phyloP scores from a whole-genome alignment of 2,329 filamentous ascomycete species.

The Hypoxylon sp. region DNA sequence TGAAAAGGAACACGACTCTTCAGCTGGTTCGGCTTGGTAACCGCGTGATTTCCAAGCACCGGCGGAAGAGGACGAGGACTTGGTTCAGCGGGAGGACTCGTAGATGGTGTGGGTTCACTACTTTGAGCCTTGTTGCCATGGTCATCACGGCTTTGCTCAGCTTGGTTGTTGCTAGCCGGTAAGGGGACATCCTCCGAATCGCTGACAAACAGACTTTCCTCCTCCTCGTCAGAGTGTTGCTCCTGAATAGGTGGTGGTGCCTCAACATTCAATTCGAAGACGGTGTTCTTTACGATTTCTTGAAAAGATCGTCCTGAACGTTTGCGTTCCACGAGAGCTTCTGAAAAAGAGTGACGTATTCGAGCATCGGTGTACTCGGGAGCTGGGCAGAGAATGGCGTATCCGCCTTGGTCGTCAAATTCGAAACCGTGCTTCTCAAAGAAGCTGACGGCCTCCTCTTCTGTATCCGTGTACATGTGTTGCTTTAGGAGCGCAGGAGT shows the following conservation, averaged over 20 bases:
- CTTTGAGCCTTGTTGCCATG: slow-evolving; percentile 34
- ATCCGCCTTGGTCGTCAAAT: slow-evolving; percentile 61
- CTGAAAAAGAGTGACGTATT: slow-evolving; percentile 69
- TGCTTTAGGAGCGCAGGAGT: slow-evolving; percentile 68
- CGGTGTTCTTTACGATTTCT: slow-evolving; percentile 68
- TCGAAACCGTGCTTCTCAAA: slow-evolving; percentile 69
- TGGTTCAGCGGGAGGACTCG: slow-evolving; percentile 17
- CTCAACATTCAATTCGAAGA: slow-evolving; percentile 55
- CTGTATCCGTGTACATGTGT: slow-evolving; percentile 75
- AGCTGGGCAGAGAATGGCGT: slow-evolving; percentile 61
- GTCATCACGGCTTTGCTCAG: neutral
- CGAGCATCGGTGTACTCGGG: slow-evolving; percentile 62
- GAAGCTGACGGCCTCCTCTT: slow-evolving; percentile 75
- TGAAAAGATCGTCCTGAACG: slow-evolving; percentile 65
- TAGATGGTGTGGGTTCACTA: slow-evolving; percentile 19
- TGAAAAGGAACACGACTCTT: neutral
- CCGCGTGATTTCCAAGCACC: slow-evolving; percentile 7
- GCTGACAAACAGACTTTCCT: slow-evolving; percentile 51
- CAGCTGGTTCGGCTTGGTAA: slow-evolving; percentile 10
- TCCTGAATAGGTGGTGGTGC: neutral
- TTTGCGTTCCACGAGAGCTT: slow-evolving; percentile 70
- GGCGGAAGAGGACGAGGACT: slow-evolving; percentile 13
- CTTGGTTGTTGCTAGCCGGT: slow-evolving; percentile 5
- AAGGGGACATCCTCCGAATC: slow-evolving; percentile 30
- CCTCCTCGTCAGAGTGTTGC: slow-evolving; percentile 22